A percentile compares a stretch with the other conserved stretches of the same genome.
These are phyloP conservation scores for Metschnikowia rubicola DNA, from an alignment of 805 yeast genomes.

Conservation along the genomic window DNA sequence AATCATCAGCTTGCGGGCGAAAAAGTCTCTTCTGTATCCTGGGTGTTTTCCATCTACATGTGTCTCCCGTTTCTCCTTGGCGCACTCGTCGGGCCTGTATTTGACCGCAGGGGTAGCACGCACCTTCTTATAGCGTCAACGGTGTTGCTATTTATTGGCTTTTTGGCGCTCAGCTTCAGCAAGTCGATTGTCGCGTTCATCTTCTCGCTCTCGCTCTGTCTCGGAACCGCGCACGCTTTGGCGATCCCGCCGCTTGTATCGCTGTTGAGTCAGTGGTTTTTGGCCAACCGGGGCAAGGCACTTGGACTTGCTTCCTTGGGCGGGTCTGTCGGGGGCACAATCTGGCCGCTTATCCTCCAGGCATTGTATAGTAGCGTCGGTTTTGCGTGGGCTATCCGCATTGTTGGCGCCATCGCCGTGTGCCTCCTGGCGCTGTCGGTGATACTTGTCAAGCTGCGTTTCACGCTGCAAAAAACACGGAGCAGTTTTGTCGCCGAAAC, in stretches of 20 bases:
- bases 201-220: constrained; percentile 47
- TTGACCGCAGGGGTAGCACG: constrained; percentile 59
- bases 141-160: constrained; percentile 44
- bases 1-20: constrained; percentile 48
- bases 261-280: constrained; percentile 65
- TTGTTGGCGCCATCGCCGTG: constrained; percentile 36
- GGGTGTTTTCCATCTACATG: constrained; percentile 62
- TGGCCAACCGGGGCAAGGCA: constrained; percentile 55
- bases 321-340: constrained; percentile 63
- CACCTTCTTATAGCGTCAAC: constrained; percentile 29
- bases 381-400: constrained; percentile 57
- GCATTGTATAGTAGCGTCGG: constrained; percentile 47
- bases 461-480: constrained; percentile 6
- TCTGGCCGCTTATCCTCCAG: constrained; percentile 54
- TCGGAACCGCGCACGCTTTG: constrained; percentile 59
- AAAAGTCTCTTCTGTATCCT: constrained; percentile 48
- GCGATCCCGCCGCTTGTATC: constrained; percentile 60
- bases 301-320: constrained; percentile 63
- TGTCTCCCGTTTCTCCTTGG: constrained; percentile 34
- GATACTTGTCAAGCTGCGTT: constrained; percentile 27
- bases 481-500: background rate
- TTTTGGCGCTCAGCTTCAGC: constrained; percentile 57
- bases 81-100: constrained; percentile 52
- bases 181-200: constrained; percentile 57
- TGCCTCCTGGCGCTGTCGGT: constrained; percentile 25